Base-by-base conservation (phyloP, 108 stramenopile species). In the Cylindrotheca fusiformis region DNA sequence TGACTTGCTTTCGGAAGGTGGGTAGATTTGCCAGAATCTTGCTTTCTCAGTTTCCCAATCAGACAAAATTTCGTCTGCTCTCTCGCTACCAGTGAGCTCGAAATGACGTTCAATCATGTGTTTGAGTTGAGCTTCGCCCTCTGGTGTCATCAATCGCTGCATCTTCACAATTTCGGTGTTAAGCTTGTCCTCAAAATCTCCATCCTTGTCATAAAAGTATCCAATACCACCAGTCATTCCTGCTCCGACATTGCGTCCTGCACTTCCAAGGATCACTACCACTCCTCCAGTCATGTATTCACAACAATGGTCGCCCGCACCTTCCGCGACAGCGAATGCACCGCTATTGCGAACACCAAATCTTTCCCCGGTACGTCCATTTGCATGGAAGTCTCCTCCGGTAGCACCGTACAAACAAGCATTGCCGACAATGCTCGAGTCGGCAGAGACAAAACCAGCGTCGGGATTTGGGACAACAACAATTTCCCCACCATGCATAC, bases 241-340 rank as follows among this genome's bases (percentile, higher is more conserved):
- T 20, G 97, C 95, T 52, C 95, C 95, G 63, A 96, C 90, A 72
- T 97, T 97, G 67, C 95, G 76, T 36, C 97, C 97, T 20, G 93
- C 94, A 55, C 78, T 72, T 32, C 97, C 97, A 33, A 97, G 89
- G 45, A 87, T 81, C 20, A 96, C 94, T 26, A 94, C 94, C 46
- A 88, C 88, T 55, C 96, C 96, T 27, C 94, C 95, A 45, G 97
- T 97, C 97, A 97, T 97, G 85, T 97, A 97, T 75, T 97, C 97
- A 66, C 93, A 95, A 60, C 93, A 92, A 66, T 97, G 97, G 66
- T 96, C 96, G 52, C 97, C 97, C 22, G 91, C 87, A 63, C 97
- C 97, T 72, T 97, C 97, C 18, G 93, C 91, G n/a, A 97, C 97
- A 55, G 95, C 97, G 63, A 86, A 86, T 1, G 95, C 95, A 28